A percentile compares a stretch with the other conserved stretches of the same genome.
Conservation (phyloP, 2,329 filamentous ascomycete species). For the Cylindrodendrum hubeiense region DNA sequence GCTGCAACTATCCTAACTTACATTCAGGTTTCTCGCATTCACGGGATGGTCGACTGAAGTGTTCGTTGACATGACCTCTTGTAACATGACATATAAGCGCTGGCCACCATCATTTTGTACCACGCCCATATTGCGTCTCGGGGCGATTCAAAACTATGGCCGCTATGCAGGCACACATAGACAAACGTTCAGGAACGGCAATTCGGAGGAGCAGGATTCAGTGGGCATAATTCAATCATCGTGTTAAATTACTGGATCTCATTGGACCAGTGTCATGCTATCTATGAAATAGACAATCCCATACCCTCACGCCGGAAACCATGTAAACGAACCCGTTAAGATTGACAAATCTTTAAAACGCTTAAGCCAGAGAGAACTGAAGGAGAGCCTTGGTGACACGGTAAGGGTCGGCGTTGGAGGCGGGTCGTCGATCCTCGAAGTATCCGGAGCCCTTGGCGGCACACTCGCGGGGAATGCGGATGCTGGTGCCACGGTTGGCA, state of each 20-base stretch:
- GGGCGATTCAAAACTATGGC: too few species aligned
- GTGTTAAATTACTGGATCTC: slow-evolving; percentile 28
- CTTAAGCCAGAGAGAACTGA: slow-evolving; percentile 36
- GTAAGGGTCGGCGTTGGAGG: slow-evolving; percentile 90
- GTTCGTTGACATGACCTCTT: too few species aligned
- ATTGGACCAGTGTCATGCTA: slow-evolving; percentile 30
- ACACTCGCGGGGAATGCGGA: slow-evolving; percentile 89
- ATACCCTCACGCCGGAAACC: slow-evolving; percentile 30
- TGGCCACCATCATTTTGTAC: too few species aligned
- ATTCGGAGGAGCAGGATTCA: too few species aligned
- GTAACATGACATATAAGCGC: too few species aligned
- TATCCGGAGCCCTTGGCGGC: slow-evolving; percentile 93
- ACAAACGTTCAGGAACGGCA: too few species aligned
- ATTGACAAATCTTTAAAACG: slow-evolving; percentile 22
- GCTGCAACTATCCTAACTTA: too few species aligned
- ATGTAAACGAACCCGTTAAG: slow-evolving; percentile 23
- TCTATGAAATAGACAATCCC: slow-evolving; percentile 31
- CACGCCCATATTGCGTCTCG: too few species aligned
- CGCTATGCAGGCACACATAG: too few species aligned
- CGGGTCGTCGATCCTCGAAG: slow-evolving; percentile 88
- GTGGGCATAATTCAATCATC: slow-evolving; percentile 22
- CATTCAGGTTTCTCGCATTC: too few species aligned
- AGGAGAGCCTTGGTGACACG: slow-evolving; percentile 81
- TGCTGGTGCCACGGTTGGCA: slow-evolving; percentile 94
- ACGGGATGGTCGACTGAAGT: too few species aligned